Base-by-base conservation (phyloP, 176 grass and related monocot genomes). In the Cocos nucifera region DNA sequence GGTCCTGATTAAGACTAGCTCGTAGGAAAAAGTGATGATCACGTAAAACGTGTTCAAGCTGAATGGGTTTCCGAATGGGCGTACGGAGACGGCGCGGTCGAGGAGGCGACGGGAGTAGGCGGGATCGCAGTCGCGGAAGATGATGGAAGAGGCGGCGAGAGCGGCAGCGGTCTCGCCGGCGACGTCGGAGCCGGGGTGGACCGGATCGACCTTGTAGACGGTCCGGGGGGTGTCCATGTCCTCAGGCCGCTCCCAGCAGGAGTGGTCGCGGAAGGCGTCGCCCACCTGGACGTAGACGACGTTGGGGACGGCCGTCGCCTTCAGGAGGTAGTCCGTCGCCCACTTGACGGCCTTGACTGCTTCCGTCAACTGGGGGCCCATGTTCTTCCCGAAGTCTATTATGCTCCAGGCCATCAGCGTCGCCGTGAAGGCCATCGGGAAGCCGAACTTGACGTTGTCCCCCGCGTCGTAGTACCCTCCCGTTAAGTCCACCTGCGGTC, bases 361-460 rank as follows among this genome's bases (percentile, higher is more conserved):
- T 32, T 89, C 85, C 1, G 53, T 17, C 51, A 51, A 54, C 59
- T 86, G 89, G 5, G 82, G 17, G 1, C 82, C 89, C 73, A 83
- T 86, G 72, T 3, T 80, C 24, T 57, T 73, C 0, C 82, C 85
- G 62, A 95, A 89, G 82, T 95, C 89, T 65, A 95, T 89, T 0
- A 95, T 80, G 6, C 82, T 78, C 89, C 89, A 95, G 15, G 89
- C 80, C 79, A 95, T 89, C 50, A 95, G 82, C 4, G 89, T 95
- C 19, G 85, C 58, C 1, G 89, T 95, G 82, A 95, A 95, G 19
- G 89, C 89, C 89, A 95, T 95, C 5, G 89, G 89, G 76, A 95
- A 95, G 0, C 89, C 89, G 73, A 95, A 95, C 89, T 89, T 95
- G 14, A 95, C 80, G 79, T 95, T 95, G 82, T 95, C 89, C 6